Evolutionary conservation across 176 grass and related monocot species (phyloP).

Genomic region (Triticum dicoccoides): DNA sequence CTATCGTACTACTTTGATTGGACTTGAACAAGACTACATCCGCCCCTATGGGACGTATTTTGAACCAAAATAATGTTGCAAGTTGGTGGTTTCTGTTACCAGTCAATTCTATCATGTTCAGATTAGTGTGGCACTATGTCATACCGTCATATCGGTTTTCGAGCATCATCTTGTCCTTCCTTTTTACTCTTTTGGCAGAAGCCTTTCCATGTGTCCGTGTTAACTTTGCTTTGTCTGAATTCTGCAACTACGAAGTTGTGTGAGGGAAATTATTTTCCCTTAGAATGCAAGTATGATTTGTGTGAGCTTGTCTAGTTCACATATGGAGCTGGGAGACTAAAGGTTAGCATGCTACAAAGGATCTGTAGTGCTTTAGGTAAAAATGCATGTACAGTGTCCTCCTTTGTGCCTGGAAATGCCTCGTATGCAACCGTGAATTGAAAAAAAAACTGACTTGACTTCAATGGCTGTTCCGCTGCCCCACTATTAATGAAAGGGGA

Average conservation of each 20-base stretch:
- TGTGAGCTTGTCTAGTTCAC: conserved; percentile 8
- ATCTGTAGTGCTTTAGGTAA: background rate
- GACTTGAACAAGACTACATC: background rate
- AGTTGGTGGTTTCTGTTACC: conserved; percentile 26
- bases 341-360: background rate
- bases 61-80: conserved; percentile 23
- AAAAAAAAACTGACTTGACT: background rate
- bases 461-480: background rate
- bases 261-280: background rate
- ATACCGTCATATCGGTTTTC: conserved; percentile 17
- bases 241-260: background rate
- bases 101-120: conserved; percentile 29
- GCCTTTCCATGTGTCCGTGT: background rate
- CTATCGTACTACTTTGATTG: conserved; percentile 3
- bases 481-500: background rate
- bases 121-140: conserved; percentile 26
- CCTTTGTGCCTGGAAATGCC: background rate
- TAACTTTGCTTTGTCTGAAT: conserved; percentile 2
- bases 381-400: background rate
- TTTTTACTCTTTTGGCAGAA: background rate
- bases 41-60: background rate
- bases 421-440: background rate
- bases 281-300: background rate
- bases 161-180: background rate
- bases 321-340: background rate